Conservation (phyloP, 257 asterid species). For the Plectranthus barbatus region DNA sequence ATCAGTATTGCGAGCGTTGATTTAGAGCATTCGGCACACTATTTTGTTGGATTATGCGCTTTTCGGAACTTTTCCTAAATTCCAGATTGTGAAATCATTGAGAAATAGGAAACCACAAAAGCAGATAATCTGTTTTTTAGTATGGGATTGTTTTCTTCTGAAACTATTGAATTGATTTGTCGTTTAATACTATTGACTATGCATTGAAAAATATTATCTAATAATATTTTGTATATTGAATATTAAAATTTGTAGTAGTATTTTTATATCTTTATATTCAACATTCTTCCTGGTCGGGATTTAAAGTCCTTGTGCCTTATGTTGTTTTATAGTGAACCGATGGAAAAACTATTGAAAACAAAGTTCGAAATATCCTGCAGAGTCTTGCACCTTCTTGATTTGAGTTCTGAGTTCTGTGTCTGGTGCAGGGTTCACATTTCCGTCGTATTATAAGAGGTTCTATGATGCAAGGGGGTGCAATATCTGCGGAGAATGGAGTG, state of each 20-base stretch:
- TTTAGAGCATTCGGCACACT: not conserved
- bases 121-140: not conserved
- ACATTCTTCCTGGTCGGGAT: not conserved
- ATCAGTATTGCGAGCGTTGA: not conserved
- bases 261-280: too few relatives aligned
- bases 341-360: not conserved
- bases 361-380: not conserved
- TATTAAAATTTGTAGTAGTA: not conserved
- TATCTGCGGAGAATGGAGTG: slow-evolving; percentile 51
- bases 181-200: not conserved
- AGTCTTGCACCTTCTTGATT: slow-evolving; percentile 1
- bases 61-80: not conserved
- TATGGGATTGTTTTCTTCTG: not conserved
- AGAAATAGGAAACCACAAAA: not conserved
- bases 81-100: not conserved
- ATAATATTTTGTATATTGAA: not conserved
- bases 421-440: slow-evolving; percentile 50
- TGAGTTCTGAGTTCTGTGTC: not conserved
- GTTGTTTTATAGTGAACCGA: not conserved
- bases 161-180: not conserved
- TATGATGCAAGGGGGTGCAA: slow-evolving; percentile 78
- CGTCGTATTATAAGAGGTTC: slow-evolving; percentile 55
- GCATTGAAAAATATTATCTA: not conserved
- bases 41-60: not conserved
- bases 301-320: slow-evolving; percentile 2